phyloP scores from a whole-genome alignment of 805 yeast species.

The Candida dendrica region DNA sequence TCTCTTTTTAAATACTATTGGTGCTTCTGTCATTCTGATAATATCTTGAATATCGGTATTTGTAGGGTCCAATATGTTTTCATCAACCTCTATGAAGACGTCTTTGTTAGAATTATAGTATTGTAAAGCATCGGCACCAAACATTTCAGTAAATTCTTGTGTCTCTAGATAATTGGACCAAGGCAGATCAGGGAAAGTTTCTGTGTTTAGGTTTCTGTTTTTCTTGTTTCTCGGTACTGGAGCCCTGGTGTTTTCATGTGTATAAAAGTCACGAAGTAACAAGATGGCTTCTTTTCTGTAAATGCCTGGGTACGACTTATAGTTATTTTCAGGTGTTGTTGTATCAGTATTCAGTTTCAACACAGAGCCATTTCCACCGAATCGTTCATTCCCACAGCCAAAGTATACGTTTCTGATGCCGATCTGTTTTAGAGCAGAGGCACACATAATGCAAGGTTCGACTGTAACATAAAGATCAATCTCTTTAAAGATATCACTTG shows the following conservation, averaged over 20 bases:
- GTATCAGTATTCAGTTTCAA: conserved; percentile 46
- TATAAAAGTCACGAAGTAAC: conserved; percentile 74
- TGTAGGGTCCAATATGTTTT: conserved; percentile 6
- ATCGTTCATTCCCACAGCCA: conserved; percentile 92
- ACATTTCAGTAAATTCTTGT: conserved; percentile 42
- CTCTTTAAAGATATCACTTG: conserved; percentile 37
- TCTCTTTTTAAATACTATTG: conserved; percentile 1
- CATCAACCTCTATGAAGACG: conserved; percentile 10
- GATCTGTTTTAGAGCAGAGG: conserved; percentile 78
- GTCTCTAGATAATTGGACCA: conserved; percentile 46
- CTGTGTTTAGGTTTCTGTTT: conserved; percentile 49
- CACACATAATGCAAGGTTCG: conserved; percentile 98
- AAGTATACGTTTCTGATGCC: conserved; percentile 69
- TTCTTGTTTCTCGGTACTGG: conserved; percentile 76
- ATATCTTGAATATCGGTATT: conserved; percentile 18
- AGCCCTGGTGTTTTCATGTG: conserved; percentile 78
- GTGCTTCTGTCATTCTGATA: conserved; percentile 2
- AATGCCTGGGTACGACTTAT: conserved; percentile 69
- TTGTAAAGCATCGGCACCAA: conserved; percentile 15
- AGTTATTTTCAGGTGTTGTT: conserved; percentile 25
- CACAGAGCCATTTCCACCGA: conserved; percentile 95
- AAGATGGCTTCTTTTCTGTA: conserved; percentile 76
- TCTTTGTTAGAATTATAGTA: conserved; percentile 12
- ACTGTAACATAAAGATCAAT: conserved; percentile 85
- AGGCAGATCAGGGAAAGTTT: conserved; percentile 52